phyloP scores from a whole-genome alignment of 768 basidiomycete genomes.

The Cubamyces sp. region DNA sequence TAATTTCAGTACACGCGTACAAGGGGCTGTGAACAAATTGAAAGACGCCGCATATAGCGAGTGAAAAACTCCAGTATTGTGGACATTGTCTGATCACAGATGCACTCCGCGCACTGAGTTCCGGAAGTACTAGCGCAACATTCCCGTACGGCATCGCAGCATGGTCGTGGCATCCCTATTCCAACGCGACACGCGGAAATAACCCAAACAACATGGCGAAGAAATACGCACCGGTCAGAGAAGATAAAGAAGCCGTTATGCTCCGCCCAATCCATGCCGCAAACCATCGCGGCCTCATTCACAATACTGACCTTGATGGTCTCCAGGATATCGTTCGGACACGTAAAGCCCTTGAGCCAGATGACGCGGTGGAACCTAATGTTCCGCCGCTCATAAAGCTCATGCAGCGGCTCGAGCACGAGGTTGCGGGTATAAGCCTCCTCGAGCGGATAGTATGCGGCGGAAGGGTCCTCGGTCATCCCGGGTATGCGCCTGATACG shows the following conservation, averaged over 20 bases:
- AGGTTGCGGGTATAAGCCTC: slow-evolving; percentile 95
- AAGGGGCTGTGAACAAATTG: background rate
- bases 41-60: background rate
- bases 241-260: slow-evolving; percentile 97
- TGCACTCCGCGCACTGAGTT: too few species aligned
- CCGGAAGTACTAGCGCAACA: too few species aligned
- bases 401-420: slow-evolving; percentile 86
- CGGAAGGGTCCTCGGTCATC: slow-evolving; percentile 87
- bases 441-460: slow-evolving; percentile 94
- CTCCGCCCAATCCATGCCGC: slow-evolving; percentile 99
- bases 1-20: background rate
- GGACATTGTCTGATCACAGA: too few species aligned
- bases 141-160: too few species aligned
- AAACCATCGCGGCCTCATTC: slow-evolving; percentile 97
- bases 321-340: slow-evolving; percentile 97
- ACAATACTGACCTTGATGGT: slow-evolving; percentile 87
- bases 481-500: slow-evolving; percentile 88
- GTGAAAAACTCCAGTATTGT: too few species aligned
- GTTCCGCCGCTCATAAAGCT: slow-evolving; percentile 73
- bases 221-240: slow-evolving; percentile 78
- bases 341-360: slow-evolving; percentile 99
- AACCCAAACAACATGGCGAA: too few species aligned
- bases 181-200: too few species aligned
- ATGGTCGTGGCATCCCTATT: too few species aligned
- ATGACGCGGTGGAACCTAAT: slow-evolving; percentile 90